A percentile compares a stretch with the other conserved stretches of the same genome.
These are phyloP conservation scores for Neonectria hederae DNA, from an alignment of 2,329 filamentous ascomycete genomes.

Conservation along the genomic window DNA sequence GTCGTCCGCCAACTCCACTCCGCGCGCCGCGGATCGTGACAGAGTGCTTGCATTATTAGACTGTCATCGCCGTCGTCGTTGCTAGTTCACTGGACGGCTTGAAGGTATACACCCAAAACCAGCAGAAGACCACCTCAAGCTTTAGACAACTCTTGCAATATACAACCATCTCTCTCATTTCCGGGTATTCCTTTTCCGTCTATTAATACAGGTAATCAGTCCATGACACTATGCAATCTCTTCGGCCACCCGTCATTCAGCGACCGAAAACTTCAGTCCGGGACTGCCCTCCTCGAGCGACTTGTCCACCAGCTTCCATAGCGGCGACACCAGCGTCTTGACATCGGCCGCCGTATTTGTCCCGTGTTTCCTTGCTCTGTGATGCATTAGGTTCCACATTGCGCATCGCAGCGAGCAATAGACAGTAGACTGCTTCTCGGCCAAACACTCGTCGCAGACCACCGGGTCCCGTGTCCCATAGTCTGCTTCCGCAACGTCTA, in stretches of 20 bases:
- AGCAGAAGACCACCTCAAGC: no score
- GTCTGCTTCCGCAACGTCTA: conserved; percentile 53
- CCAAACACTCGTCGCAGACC: conserved; percentile 55
- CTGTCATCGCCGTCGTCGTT: neutral
- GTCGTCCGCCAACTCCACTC: neutral
- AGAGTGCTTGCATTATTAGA: neutral
- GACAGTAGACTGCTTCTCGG: conserved; percentile 45
- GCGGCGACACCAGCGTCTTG: conserved; percentile 32
- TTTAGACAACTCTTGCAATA: neutral
- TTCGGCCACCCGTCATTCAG: conserved; percentile 32
- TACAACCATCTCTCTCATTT: neutral
- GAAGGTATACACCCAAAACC: neutral
- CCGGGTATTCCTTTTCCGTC: neutral
- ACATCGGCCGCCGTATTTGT: conserved; percentile 42
- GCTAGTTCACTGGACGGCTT: neutral
- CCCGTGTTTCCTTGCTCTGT: conserved; percentile 48
- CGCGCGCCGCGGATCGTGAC: neutral
- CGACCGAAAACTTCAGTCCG: conserved; percentile 43
- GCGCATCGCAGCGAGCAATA: conserved; percentile 58
- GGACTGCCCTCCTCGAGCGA: conserved; percentile 46
- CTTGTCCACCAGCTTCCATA: conserved; percentile 41
- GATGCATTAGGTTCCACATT: conserved; percentile 51
- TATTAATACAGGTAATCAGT: neutral
- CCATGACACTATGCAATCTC: neutral
- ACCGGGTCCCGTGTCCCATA: conserved; percentile 44